Evolutionary conservation across 176 grass and related monocot species (phyloP).

Genomic region (Tuctoria greenei): DNA sequence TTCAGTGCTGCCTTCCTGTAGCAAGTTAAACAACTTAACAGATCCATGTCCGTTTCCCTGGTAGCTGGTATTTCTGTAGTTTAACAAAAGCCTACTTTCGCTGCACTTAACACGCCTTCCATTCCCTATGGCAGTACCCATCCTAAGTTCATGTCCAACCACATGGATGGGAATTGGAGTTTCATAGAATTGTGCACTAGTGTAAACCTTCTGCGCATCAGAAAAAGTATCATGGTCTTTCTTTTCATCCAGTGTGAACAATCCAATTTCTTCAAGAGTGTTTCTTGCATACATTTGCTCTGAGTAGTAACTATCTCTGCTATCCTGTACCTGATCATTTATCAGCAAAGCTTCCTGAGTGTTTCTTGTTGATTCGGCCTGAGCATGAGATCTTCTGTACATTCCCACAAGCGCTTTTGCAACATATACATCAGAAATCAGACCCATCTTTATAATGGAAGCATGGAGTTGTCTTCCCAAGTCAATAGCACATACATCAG

Average conservation of each 20-base stretch:
- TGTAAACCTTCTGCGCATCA: constrained; percentile 32
- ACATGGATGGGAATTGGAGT: constrained; percentile 29
- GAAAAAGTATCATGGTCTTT: constrained; percentile 29
- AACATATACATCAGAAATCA: constrained; percentile 85
- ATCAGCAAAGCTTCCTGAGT: constrained; percentile 26
- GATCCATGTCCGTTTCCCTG: constrained; percentile 24
- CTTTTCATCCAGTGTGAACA: constrained; percentile 53
- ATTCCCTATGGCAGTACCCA: constrained; percentile 15
- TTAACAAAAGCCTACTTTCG: constrained; percentile 24
- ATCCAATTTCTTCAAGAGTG: constrained; percentile 52
- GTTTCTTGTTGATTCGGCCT: constrained; percentile 23
- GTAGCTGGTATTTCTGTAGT: constrained; percentile 20
- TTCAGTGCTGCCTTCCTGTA: constrained; percentile 25
- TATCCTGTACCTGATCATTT: constrained; percentile 21
- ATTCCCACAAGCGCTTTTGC: constrained; percentile 80
- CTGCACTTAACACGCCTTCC: constrained; percentile 17
- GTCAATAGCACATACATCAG: constrained; percentile 65
- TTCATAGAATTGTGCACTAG: constrained; percentile 30
- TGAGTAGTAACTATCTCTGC: constrained; percentile 21
- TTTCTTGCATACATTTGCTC: constrained; percentile 32
- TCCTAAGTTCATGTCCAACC: constrained; percentile 32
- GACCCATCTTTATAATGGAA: constrained; percentile 88
- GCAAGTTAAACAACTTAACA: constrained; percentile 26
- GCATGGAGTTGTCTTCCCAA: constrained; percentile 86
- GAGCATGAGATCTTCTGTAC: constrained; percentile 61